phyloP scores from a whole-genome alignment of 208 protist genomes.

The Leishmania amazonensis region DNA sequence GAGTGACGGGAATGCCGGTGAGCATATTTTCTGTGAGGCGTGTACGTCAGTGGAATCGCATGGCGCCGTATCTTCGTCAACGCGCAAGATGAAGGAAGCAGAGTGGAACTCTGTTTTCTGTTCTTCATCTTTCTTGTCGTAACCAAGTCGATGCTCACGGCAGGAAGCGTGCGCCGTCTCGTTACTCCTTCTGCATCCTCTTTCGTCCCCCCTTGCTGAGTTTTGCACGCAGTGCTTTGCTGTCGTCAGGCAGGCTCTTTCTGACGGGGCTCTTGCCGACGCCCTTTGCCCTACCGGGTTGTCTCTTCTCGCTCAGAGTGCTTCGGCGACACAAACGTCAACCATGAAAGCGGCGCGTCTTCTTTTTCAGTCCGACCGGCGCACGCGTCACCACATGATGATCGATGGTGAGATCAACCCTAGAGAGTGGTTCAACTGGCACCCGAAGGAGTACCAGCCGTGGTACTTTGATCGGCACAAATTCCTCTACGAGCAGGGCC shows the following conservation, averaged over 20 bases:
- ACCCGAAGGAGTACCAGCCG: constrained; percentile 91
- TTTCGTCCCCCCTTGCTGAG: not conserved
- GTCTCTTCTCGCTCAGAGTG: not conserved
- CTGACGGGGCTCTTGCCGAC: not conserved
- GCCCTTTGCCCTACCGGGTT: not conserved
- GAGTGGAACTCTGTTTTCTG: not conserved
- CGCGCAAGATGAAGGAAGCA: not conserved
- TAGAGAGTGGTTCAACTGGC: constrained; percentile 92
- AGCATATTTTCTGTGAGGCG: not conserved
- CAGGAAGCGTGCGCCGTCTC: not conserved
- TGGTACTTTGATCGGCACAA: constrained; percentile 93
- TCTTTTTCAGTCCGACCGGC: constrained; percentile 72
- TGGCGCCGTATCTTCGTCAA: not conserved
- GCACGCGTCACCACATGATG: constrained; percentile 92
- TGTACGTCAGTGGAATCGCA: not conserved
- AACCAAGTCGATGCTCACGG: not conserved
- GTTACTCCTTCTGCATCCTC: not conserved
- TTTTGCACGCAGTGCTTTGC: not conserved
- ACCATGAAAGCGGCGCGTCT: constrained; percentile 35
- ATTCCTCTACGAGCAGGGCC: constrained; percentile 90
- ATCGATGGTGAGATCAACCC: constrained; percentile 89
- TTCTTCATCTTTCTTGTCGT: not conserved
- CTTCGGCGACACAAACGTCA: not conserved
- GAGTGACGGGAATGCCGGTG: not conserved
- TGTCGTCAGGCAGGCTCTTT: not conserved